Percentiles rank a stretch among this genome's conserved stretches.
These are phyloP conservation scores for Pisolithus sp. DNA, from an alignment of 768 basidiomycete genomes.

Conservation along the genomic window DNA sequence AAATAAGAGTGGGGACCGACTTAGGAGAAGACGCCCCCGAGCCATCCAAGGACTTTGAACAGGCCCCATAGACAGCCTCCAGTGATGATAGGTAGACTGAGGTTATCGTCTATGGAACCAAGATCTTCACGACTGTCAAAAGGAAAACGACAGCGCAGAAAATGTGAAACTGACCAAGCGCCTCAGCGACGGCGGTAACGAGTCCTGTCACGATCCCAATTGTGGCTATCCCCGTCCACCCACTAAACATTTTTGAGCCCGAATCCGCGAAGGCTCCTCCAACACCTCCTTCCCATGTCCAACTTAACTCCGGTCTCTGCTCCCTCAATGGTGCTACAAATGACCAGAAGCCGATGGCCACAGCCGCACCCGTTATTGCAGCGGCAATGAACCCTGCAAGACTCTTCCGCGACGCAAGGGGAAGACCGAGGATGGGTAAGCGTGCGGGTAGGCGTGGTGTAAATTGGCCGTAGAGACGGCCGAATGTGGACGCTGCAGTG, in stretches of 20 bases:
- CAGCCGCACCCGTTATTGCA: conserved; percentile 58
- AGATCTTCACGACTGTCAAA: conserved; percentile 48
- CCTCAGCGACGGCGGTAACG: conserved; percentile 83
- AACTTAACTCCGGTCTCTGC: conserved; percentile 36
- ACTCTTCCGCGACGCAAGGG: conserved; percentile 77
- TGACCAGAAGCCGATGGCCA: conserved; percentile 69
- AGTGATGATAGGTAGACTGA: conserved; percentile 83
- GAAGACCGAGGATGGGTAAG: conserved; percentile 41
- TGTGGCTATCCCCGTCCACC: conserved; percentile 42
- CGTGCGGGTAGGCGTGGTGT: conserved; percentile 56
- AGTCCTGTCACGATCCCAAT: conserved; percentile 65
- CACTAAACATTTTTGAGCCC: conserved; percentile 14
- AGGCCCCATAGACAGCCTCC: conserved; percentile 64
- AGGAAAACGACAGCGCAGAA: neutral
- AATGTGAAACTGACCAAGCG: conserved; percentile 56
- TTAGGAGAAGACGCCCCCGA: conserved; percentile 20
- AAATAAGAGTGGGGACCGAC: neutral
- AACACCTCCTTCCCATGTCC: conserved; percentile 54
- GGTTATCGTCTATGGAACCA: conserved; percentile 80
- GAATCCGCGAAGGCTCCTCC: conserved; percentile 19
- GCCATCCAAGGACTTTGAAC: conserved; percentile 36
- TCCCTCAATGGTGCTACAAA: conserved; percentile 41
- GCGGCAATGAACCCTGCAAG: conserved; percentile 82
- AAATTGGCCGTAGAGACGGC: conserved; percentile 71
- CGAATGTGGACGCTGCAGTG: conserved; percentile 88